A percentile compares a stretch with the other conserved stretches of the same genome.
These are phyloP conservation scores for Sporothrix mexicana DNA, from an alignment of 2,329 filamentous ascomycete genomes.

Conservation along the genomic window DNA sequence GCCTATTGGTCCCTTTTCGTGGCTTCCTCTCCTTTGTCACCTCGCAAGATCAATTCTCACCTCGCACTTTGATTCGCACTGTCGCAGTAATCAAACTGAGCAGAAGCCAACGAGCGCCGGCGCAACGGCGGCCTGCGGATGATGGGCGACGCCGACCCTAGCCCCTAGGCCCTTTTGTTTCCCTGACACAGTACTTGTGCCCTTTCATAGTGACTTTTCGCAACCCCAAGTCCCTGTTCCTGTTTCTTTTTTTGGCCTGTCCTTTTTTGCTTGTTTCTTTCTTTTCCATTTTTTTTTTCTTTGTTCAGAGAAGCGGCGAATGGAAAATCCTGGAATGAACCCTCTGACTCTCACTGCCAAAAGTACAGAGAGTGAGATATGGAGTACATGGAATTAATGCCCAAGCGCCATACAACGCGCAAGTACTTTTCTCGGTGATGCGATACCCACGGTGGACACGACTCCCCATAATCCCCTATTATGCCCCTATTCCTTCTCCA, in stretches of 20 bases:
- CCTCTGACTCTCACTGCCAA: not conserved
- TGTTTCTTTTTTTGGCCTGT: slow-evolving; percentile 22
- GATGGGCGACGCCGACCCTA: slow-evolving; percentile 15
- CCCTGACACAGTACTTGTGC: not conserved
- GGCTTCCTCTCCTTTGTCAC: not conserved
- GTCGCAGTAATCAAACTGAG: slow-evolving; percentile 1
- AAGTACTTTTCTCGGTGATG: not conserved
- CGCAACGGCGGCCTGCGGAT: slow-evolving; percentile 24
- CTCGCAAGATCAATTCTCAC: not conserved
- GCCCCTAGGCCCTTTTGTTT: not conserved
- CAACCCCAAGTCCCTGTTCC: not conserved
- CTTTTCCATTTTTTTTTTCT: no score
- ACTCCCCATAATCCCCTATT: slow-evolving; percentile 17
- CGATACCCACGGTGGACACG: not conserved
- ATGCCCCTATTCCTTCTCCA: not conserved
- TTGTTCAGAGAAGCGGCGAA: not conserved
- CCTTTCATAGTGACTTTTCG: not conserved
- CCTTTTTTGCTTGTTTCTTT: no score
- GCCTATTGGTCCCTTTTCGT: not conserved
- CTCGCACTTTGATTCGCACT: not conserved
- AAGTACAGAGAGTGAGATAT: not conserved
- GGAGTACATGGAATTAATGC: not conserved
- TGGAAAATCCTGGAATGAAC: slow-evolving; percentile 12
- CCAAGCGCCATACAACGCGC: not conserved
- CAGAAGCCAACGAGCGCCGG: slow-evolving; percentile 13